Conservation (phyloP, 179 eudicot species). For the Spergularia azorica region DNA sequence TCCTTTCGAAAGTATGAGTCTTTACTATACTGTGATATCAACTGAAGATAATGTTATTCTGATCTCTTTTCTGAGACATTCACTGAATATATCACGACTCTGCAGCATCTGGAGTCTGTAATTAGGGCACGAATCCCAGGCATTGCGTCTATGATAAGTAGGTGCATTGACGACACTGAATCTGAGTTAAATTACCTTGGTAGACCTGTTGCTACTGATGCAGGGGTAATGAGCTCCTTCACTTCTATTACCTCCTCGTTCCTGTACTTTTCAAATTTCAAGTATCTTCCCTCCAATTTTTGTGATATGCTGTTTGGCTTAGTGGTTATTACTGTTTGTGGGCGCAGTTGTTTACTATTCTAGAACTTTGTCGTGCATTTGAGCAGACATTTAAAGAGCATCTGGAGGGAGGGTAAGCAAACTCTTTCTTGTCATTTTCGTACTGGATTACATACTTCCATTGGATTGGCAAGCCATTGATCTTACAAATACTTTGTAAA, state of each 20-base stretch:
- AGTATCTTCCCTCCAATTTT: background rate
- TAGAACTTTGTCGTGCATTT: constrained; percentile 78
- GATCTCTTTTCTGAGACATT: background rate
- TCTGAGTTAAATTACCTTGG: constrained; percentile 53
- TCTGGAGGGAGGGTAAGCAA: constrained; percentile 68
- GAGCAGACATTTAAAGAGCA: constrained; percentile 64
- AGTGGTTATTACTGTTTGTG: constrained; percentile 17
- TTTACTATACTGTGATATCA: background rate
- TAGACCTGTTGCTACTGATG: constrained; percentile 55
- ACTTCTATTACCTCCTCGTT: background rate
- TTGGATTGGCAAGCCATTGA: background rate
- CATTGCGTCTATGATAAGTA: constrained; percentile 46
- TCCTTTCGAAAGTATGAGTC: constrained; percentile 52
- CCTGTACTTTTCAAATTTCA: too few relatives aligned
- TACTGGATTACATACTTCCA: background rate
- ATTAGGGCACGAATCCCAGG: constrained; percentile 55
- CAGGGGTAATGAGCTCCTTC: constrained; percentile 40
- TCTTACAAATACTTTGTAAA: background rate
- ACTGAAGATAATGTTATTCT: background rate
- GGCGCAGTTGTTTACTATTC: constrained; percentile 61
- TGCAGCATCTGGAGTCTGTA: constrained; percentile 57
- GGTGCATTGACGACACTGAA: constrained; percentile 53
- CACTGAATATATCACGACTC: background rate
- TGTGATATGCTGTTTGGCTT: background rate
- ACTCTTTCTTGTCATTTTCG: background rate